Evolutionary conservation across 2,329 filamentous ascomycete genomes (phyloP).

Genomic region (Fusarium azukiicola): DNA sequence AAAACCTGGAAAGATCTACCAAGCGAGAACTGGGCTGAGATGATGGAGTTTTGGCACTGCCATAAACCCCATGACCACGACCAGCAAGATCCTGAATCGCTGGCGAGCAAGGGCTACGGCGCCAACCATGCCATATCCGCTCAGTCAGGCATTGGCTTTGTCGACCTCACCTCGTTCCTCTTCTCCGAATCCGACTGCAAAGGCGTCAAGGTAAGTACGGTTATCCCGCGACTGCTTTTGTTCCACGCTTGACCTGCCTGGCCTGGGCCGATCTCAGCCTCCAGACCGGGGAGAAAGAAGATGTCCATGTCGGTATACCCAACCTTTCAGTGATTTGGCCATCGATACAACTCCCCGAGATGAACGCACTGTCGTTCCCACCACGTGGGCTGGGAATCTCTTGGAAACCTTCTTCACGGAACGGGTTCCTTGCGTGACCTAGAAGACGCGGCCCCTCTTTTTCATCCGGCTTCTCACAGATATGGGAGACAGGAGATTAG

Average conservation of each 20-base stretch:
- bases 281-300: slow-evolving; percentile 76
- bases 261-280: slow-evolving; percentile 16
- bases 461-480: slow-evolving; percentile 72
- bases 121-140: slow-evolving; percentile 88
- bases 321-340: slow-evolving; percentile 75
- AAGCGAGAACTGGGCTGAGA: slow-evolving; percentile 98
- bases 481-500: slow-evolving; percentile 72
- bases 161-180: slow-evolving; percentile 90
- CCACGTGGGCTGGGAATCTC: slow-evolving; percentile 47
- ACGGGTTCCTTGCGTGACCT: slow-evolving; percentile 64
- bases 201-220: slow-evolving; percentile 61
- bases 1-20: slow-evolving; percentile 93
- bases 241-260: slow-evolving; percentile 25
- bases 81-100: slow-evolving; percentile 68
- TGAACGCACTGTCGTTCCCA: slow-evolving; percentile 59
- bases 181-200: slow-evolving; percentile 84
- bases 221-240: slow-evolving; percentile 39
- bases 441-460: slow-evolving; percentile 61
- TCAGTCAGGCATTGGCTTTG: slow-evolving; percentile 84
- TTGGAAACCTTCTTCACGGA: slow-evolving; percentile 64
- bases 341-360: slow-evolving; percentile 87
- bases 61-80: slow-evolving; percentile 89
- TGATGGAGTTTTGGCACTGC: slow-evolving; percentile 99
- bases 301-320: slow-evolving; percentile 73
- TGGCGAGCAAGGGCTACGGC: slow-evolving; percentile 88